Evolutionary conservation across 257 asterid species (phyloP), one percentile per base, ranked within the genome.

Genomic region (Capsicum rhomboideum): DNA sequence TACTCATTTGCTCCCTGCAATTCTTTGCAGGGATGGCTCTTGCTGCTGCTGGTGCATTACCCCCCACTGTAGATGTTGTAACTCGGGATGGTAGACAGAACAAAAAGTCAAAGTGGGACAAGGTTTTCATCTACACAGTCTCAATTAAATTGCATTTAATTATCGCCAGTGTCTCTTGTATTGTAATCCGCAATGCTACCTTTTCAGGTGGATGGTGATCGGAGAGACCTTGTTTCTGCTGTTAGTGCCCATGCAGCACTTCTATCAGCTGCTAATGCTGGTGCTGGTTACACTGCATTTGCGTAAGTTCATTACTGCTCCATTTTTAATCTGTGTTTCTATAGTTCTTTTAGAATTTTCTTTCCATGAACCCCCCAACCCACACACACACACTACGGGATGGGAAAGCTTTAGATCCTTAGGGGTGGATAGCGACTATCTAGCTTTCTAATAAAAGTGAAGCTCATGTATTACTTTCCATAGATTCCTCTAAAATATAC

Each of bases 91-190:
- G 95, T 79, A 93, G 99, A 84, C 96, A 88, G 86, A 95, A 91
- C 90, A 97, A 97, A 87, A 97, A 92, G 89, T 97, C 99, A 46
- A 97, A 97, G 89, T 97, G 99, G 99, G 99, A 97, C 87, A 97
- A 93, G 99, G 99, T 97, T 42, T 75, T 85, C 23, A 52, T 77
- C 83, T 79, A 78, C 83, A 78, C 79, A 56, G 53, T 77, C 75
- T 54, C 55, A 80, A 49, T 79, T 79, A 88, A 52, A 84, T 63
- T 78, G 80, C 56, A 78, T 64, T 85, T 82, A 68, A 81, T 80
- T 34, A 26, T 58, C 81, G 7, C 26, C 44, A 28, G 4, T 23
- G 61, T 8, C 26, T 75, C 40, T 49, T 75, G 44, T 75, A 40
- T 52, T 82, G 21, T 64, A 44, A 31, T 52, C 34, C 53, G 17